Conservation (phyloP, 352 stramenopile species). For the Pythium folliculosum region DNA sequence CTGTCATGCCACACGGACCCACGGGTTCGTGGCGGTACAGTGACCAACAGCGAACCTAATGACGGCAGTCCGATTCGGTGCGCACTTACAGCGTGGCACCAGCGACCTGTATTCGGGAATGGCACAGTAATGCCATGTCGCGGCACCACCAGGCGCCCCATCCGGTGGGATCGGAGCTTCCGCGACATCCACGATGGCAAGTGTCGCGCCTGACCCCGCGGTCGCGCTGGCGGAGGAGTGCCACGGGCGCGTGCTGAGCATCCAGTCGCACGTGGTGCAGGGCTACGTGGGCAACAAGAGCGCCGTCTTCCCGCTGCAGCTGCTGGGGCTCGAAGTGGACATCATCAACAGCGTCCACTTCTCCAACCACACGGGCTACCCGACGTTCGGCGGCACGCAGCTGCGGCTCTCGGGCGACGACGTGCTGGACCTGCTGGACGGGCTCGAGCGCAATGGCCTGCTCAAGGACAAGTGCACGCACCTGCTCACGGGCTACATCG, state of each 20-base stretch:
- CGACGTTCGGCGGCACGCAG: conserved; percentile 66
- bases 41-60: neutral
- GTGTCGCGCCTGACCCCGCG: neutral
- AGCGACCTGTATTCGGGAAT: neutral
- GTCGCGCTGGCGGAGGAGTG: conserved; percentile 32
- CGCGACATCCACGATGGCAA: conserved; percentile 14
- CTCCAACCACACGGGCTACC: conserved; percentile 87
- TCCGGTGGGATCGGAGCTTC: no score
- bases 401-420: conserved; percentile 69
- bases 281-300: conserved; percentile 89
- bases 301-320: conserved; percentile 82
- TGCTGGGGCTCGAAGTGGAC: conserved; percentile 85
- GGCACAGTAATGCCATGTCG: neutral
- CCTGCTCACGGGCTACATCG: conserved; percentile 83
- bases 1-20: neutral
- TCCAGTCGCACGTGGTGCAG: conserved; percentile 88
- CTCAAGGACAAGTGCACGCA: conserved; percentile 74
- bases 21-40: neutral
- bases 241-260: conserved; percentile 75
- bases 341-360: conserved; percentile 90
- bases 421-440: conserved; percentile 75
- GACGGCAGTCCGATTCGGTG: neutral
- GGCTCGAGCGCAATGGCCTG: conserved; percentile 73
- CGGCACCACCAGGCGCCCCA: no score
- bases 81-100: neutral